Evolutionary conservation across 352 stramenopile genomes (phyloP).

Genomic region (Pilasporangium apinafurcum): DNA sequence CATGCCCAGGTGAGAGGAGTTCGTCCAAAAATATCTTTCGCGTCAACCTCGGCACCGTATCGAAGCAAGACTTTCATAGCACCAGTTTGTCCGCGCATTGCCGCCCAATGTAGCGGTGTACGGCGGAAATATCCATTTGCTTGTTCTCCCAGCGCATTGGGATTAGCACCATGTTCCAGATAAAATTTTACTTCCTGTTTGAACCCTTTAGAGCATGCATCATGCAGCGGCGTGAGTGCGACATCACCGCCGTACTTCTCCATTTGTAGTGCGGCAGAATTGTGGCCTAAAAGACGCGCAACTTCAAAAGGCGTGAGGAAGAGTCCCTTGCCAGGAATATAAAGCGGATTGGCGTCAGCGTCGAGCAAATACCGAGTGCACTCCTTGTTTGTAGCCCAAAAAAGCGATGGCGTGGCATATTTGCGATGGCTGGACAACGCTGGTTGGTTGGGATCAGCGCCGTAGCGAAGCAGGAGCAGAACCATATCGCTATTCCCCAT

Average conservation of each 20-base stretch:
- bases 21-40: slow-evolving; percentile 59
- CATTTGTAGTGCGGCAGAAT: slow-evolving; percentile 59
- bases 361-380: slow-evolving; percentile 58
- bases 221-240: slow-evolving; percentile 68
- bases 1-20: slow-evolving; percentile 68
- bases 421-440: slow-evolving; percentile 49
- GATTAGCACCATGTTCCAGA: slow-evolving; percentile 58
- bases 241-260: slow-evolving; percentile 77
- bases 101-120: slow-evolving; percentile 74
- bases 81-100: slow-evolving; percentile 58
- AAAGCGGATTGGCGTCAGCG: slow-evolving; percentile 62
- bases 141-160: slow-evolving; percentile 64
- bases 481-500: slow-evolving; percentile 66
- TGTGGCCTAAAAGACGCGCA: slow-evolving; percentile 53
- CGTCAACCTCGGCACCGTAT: slow-evolving; percentile 51
- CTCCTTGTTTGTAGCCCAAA: slow-evolving; percentile 66
- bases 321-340: slow-evolving; percentile 44
- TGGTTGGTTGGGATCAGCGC: slow-evolving; percentile 47
- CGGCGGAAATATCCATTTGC: slow-evolving; percentile 58
- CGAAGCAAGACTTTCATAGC: slow-evolving; percentile 56
- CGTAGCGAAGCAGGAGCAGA: slow-evolving; percentile 47
- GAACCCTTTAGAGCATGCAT: slow-evolving; percentile 45
- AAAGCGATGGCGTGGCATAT: slow-evolving; percentile 58
- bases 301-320: slow-evolving; percentile 71
- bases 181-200: slow-evolving; percentile 58